Conservation (phyloP, 2,329 filamentous ascomycete species). For the Fusarium verrucosum region DNA sequence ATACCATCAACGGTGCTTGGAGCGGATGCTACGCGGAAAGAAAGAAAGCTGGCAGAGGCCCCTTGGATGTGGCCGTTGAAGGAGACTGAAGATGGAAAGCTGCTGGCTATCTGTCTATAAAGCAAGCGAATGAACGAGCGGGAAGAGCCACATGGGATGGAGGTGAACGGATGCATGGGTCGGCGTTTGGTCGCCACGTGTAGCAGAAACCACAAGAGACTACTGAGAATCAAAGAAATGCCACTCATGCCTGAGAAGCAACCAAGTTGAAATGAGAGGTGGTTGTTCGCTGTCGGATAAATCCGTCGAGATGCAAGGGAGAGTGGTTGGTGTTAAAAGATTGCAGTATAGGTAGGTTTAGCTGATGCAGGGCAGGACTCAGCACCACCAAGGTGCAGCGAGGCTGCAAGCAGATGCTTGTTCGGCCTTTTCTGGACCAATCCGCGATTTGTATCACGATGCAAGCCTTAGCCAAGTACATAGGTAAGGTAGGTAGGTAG, state of each 20-base stretch:
- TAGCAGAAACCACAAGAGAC: constrained; percentile 43
- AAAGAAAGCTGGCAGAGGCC: constrained; percentile 25
- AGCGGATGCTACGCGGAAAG: constrained; percentile 20
- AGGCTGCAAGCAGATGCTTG: neutral
- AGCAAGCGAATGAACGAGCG: constrained; percentile 35
- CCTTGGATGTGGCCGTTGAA: constrained; percentile 30
- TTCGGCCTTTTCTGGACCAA: constrained; percentile 1
- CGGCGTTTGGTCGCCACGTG: constrained; percentile 40
- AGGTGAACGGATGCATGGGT: constrained; percentile 37
- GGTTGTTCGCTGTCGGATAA: neutral
- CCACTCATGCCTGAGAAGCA: constrained; percentile 26
- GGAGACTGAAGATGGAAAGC: constrained; percentile 23
- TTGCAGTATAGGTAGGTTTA: too few relatives aligned
- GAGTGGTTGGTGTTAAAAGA: neutral
- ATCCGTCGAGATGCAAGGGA: constrained; percentile 4
- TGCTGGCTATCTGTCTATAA: constrained; percentile 21
- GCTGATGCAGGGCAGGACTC: neutral
- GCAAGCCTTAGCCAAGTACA: constrained; percentile 1
- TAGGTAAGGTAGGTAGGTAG: too few relatives aligned
- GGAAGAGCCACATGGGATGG: constrained; percentile 34
- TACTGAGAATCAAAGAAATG: constrained; percentile 45
- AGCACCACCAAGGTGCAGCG: neutral
- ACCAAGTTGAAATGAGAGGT: neutral
- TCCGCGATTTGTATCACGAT: neutral
- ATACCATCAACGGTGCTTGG: constrained; percentile 20